Evolutionary conservation across 768 basidiomycete genomes (phyloP).

Genomic region (Crassisporium funariophilum): DNA sequence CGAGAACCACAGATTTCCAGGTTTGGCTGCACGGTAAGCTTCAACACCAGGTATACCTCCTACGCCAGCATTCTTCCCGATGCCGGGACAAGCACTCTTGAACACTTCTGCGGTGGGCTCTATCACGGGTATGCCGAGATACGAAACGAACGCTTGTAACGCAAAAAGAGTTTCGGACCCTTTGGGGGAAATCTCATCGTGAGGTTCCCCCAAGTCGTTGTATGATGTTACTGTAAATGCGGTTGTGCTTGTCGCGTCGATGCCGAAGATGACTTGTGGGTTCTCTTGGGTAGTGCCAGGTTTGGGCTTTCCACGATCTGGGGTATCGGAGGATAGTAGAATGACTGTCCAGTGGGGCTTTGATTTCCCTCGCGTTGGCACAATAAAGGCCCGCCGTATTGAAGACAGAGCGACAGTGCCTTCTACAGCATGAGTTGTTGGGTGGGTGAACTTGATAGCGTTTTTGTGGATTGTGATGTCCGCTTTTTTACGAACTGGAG

Average conservation of each 20-base stretch:
- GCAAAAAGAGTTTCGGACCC: conserved; percentile 52
- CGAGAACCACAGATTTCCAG: conserved; percentile 74
- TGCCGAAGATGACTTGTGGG: conserved; percentile 69
- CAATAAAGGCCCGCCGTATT: conserved; percentile 64
- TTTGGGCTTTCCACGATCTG: conserved; percentile 41
- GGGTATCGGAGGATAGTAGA: conserved; percentile 57
- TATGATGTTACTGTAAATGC: conserved; percentile 48
- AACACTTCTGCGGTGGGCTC: conserved; percentile 56
- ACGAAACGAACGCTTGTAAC: conserved; percentile 53
- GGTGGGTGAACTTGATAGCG: conserved; percentile 55
- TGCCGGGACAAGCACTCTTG: conserved; percentile 51
- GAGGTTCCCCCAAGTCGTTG: conserved; percentile 28
- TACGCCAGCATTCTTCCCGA: conserved; percentile 36
- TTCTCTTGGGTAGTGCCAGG: conserved; percentile 33
- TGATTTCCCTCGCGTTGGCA: conserved; percentile 74
- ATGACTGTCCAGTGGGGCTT: conserved; percentile 76
- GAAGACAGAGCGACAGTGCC: conserved; percentile 49
- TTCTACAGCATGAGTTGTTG: conserved; percentile 50
- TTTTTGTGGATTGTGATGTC: conserved; percentile 59
- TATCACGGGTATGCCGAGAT: conserved; percentile 42
- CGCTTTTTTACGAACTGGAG: conserved; percentile 77
- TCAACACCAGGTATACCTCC: conserved; percentile 63
- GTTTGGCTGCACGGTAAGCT: conserved; percentile 72
- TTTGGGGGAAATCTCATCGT: conserved; percentile 41
- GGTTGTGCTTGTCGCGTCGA: conserved; percentile 57